These are phyloP conservation scores for Fusarium sp. DNA, from an alignment of 2,329 filamentous ascomycete genomes.

Conservation along the genomic window DNA sequence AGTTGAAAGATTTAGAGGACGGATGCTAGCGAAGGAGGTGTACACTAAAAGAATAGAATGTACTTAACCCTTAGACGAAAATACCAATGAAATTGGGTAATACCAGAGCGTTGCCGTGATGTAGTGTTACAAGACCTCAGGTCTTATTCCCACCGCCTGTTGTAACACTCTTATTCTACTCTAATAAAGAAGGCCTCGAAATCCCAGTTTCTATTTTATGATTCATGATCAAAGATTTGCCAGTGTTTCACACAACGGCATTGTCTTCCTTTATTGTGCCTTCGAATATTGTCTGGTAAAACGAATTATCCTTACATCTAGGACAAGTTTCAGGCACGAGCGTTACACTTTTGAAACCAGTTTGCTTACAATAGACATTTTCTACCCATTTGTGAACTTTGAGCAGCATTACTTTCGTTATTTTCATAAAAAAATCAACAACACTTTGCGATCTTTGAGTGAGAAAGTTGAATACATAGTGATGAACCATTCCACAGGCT, in stretches of 20 bases:
- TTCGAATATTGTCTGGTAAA: not conserved
- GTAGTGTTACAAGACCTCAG: not conserved
- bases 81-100: conserved; percentile 12
- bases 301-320: not conserved
- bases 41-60: conserved; percentile 17
- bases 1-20: not conserved
- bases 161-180: not conserved
- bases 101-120: not conserved
- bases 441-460: too few relatives aligned
- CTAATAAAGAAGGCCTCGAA: not conserved
- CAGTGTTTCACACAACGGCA: conserved; percentile 3
- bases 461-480: not conserved
- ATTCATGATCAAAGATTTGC: not conserved
- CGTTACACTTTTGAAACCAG: not conserved
- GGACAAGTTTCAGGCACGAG: not conserved
- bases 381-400: not conserved
- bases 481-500: not conserved
- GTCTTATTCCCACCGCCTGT: conserved; percentile 18
- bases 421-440: too few relatives aligned
- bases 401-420: too few relatives aligned
- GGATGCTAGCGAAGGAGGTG: not conserved
- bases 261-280: not conserved
- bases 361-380: not conserved
- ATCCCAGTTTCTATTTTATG: not conserved
- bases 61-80: conserved; percentile 8